Evolutionary conservation across 805 yeast species (phyloP).

Genomic region (Candida arabinofermentans): DNA sequence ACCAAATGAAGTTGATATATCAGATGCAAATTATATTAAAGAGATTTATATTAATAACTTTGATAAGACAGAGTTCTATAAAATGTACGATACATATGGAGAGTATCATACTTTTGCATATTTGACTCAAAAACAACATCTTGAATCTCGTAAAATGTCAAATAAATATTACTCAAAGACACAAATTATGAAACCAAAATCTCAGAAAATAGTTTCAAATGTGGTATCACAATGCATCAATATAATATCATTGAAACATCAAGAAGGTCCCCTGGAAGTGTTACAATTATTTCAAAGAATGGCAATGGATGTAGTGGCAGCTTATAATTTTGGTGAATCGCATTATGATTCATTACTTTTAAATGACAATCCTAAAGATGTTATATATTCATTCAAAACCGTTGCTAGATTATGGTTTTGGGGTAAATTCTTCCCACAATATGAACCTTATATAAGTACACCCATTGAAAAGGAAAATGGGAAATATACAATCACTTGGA

Average conservation of each 20-base stretch:
- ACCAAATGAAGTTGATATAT: conserved; percentile 59
- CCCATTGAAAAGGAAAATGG: not conserved
- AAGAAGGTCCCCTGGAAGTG: not conserved
- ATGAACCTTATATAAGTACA: not conserved
- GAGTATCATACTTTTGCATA: not conserved
- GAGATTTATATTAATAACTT: conserved; percentile 51
- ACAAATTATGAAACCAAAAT: not conserved
- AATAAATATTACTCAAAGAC: not conserved
- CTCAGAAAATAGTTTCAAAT: not conserved
- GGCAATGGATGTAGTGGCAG: not conserved
- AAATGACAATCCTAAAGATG: not conserved
- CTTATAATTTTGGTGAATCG: not conserved
- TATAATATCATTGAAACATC: not conserved
- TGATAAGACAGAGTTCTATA: conserved; percentile 26
- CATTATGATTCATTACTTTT: not conserved
- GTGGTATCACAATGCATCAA: not conserved
- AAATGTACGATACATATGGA: not conserved
- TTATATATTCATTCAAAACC: not conserved
- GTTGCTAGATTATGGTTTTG: not conserved
- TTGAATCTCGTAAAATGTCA: not conserved
- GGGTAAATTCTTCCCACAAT: not conserved
- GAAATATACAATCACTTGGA: not conserved
- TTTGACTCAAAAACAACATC: not conserved
- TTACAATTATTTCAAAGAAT: not conserved
- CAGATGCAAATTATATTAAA: conserved; percentile 32